These are phyloP conservation scores for Eruca vesicaria DNA, from an alignment of 441 rosid species.

Conservation along the genomic window DNA sequence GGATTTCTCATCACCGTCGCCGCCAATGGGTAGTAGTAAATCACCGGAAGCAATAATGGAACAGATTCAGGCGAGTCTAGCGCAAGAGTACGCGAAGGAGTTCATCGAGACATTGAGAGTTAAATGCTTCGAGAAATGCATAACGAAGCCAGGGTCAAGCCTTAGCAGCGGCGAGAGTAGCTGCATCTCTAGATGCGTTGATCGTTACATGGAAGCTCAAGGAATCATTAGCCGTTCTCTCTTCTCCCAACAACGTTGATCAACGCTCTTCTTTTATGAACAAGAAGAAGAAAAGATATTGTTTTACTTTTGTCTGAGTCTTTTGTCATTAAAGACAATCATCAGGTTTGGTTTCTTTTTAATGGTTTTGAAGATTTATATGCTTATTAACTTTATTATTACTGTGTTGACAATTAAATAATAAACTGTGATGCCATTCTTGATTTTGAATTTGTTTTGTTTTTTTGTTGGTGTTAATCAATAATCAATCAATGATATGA, in stretches of 20 bases:
- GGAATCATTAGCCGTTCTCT: slow-evolving; percentile 72
- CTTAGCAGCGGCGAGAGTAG: slow-evolving; percentile 87
- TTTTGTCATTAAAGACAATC: background rate
- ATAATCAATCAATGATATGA: too few relatives aligned
- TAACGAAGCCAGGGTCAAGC: slow-evolving; percentile 89
- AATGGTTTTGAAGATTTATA: background rate
- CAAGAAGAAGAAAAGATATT: background rate
- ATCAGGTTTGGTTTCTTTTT: background rate
- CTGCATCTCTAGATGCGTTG: slow-evolving; percentile 91
- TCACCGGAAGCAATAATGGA: slow-evolving; percentile 67
- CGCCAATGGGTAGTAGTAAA: slow-evolving; percentile 41
- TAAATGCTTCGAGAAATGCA: slow-evolving; percentile 83
- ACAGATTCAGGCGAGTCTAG: slow-evolving; percentile 64
- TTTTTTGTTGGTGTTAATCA: background rate
- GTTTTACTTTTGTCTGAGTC: background rate
- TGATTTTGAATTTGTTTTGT: background rate
- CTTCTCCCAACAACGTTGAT: slow-evolving; percentile 46
- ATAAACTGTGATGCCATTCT: too few relatives aligned
- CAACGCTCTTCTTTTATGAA: background rate
- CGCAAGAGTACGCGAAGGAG: slow-evolving; percentile 81
- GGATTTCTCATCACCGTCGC: slow-evolving; percentile 69
- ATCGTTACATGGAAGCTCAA: slow-evolving; percentile 91
- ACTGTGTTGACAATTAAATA: background rate
- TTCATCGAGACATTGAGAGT: slow-evolving; percentile 76
- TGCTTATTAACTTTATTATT: too few relatives aligned